Evolutionary conservation across 164 flowering plant genomes (phyloP).

Genomic region (Vitis amurensis): DNA sequence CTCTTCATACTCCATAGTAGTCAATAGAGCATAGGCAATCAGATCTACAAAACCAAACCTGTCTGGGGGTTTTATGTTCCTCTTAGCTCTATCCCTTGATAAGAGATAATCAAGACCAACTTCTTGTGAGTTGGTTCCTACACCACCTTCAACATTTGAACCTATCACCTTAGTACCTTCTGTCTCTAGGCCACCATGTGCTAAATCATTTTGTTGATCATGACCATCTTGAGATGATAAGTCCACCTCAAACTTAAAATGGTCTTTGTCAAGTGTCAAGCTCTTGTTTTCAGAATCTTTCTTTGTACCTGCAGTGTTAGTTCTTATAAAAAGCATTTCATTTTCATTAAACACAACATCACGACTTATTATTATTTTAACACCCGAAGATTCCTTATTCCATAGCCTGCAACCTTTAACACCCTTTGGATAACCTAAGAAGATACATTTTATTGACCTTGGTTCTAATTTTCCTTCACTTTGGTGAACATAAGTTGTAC

Average conservation of each 20-base stretch:
- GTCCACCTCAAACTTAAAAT: no score
- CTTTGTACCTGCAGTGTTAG: no score
- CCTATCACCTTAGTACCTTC: no score
- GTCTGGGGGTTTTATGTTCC: not conserved
- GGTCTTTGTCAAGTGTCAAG: no score
- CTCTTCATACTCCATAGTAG: not conserved
- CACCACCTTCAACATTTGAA: no score
- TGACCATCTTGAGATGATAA: no score
- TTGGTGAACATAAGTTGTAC: not conserved
- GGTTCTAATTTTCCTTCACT: not conserved
- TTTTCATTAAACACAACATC: no score
- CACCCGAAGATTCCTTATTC: not conserved
- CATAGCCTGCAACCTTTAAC: slow-evolving; percentile 1
- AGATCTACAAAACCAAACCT: not conserved
- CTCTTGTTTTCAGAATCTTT: no score
- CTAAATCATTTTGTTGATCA: no score
- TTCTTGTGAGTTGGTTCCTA: no score
- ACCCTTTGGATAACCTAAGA: not conserved
- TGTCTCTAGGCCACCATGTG: no score
- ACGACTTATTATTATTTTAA: not conserved
- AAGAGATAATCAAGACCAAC: not conserved
- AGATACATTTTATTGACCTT: not conserved
- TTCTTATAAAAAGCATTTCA: no score
- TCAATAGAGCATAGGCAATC: slow-evolving; percentile 9
- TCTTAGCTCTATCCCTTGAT: not conserved